phyloP scores from a whole-genome alignment of 2,329 filamentous ascomycete species.

The Hypoxylon sp. region DNA sequence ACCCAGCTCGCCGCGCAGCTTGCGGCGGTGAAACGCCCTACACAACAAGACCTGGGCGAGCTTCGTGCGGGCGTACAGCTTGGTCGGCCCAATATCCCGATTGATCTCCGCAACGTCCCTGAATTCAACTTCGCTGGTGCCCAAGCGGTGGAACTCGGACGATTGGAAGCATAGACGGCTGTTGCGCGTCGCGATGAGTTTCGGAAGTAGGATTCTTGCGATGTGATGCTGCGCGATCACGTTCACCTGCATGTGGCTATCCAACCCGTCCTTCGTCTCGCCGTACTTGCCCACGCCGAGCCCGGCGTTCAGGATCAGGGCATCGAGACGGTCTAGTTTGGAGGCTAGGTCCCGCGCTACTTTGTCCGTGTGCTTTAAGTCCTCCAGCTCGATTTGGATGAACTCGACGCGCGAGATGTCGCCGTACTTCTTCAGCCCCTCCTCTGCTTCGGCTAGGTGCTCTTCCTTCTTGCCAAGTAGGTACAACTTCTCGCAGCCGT shows the following conservation, averaged over 20 bases:
- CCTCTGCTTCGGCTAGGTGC: slow-evolving; percentile 61
- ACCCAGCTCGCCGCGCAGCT: slow-evolving; percentile 55
- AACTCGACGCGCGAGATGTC: slow-evolving; percentile 62
- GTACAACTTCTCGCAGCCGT: slow-evolving; percentile 63
- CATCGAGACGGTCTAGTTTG: slow-evolving; percentile 61
- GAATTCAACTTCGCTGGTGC: slow-evolving; percentile 58
- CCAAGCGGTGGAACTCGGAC: slow-evolving; percentile 60
- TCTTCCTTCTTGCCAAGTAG: slow-evolving; percentile 65
- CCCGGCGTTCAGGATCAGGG: slow-evolving; percentile 64
- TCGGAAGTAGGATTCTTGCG: slow-evolving; percentile 61
- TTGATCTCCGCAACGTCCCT: slow-evolving; percentile 63
- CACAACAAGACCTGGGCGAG: slow-evolving; percentile 64
- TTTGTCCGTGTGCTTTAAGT: slow-evolving; percentile 61
- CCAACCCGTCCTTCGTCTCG: slow-evolving; percentile 64
- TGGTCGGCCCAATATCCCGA: slow-evolving; percentile 62
- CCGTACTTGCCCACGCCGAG: slow-evolving; percentile 65
- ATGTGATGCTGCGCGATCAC: slow-evolving; percentile 61
- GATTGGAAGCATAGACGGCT: slow-evolving; percentile 65
- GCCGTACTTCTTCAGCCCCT: slow-evolving; percentile 60
- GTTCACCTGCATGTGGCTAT: slow-evolving; percentile 52
- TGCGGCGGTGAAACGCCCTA: slow-evolving; percentile 58
- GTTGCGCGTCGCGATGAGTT: slow-evolving; percentile 60
- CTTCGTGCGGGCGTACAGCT: slow-evolving; percentile 65
- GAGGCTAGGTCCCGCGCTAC: slow-evolving; percentile 61
- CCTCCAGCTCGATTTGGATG: slow-evolving; percentile 62